These are phyloP conservation scores for Saccharomycopsis vini DNA, from an alignment of 805 yeast species.

Conservation along the genomic window DNA sequence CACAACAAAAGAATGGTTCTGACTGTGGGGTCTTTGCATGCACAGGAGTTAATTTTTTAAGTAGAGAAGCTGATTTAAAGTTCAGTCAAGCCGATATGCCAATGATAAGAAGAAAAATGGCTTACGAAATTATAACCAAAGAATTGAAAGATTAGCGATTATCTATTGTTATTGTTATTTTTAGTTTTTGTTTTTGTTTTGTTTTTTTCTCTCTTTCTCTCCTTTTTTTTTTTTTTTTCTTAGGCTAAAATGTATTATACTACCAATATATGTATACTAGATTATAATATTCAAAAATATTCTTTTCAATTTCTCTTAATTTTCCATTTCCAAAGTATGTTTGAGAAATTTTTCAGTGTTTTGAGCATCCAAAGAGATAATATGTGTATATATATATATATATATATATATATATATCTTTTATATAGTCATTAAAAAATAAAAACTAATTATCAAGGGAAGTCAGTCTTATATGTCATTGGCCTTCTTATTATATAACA, in stretches of 20 bases:
- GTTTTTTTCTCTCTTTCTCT: background rate
- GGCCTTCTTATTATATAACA: too few relatives aligned
- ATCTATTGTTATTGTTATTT: background rate
- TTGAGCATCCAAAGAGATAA: too few relatives aligned
- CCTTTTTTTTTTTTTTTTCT: background rate
- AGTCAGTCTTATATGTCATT: too few relatives aligned
- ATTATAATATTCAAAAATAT: too few relatives aligned
- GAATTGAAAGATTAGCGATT: conserved; percentile 22
- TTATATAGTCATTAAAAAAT: too few relatives aligned
- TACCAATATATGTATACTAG: background rate
- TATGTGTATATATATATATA: too few relatives aligned
- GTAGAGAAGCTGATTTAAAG: conserved; percentile 39
- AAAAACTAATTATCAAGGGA: too few relatives aligned
- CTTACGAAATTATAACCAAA: conserved; percentile 42
- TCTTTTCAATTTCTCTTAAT: background rate
- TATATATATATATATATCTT: background rate
- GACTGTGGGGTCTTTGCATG: conserved; percentile 96
- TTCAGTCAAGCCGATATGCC: conserved; percentile 67
- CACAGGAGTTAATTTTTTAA: conserved; percentile 56
- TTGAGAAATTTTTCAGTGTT: too few relatives aligned
- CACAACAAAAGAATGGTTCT: conserved; percentile 81
- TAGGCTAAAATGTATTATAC: background rate
- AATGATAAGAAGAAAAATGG: conserved; percentile 58
- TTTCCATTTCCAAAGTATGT: background rate
- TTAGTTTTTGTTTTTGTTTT: background rate